Evolutionary conservation across 768 basidiomycete species (phyloP).

Genomic region (Lentinula edodes): DNA sequence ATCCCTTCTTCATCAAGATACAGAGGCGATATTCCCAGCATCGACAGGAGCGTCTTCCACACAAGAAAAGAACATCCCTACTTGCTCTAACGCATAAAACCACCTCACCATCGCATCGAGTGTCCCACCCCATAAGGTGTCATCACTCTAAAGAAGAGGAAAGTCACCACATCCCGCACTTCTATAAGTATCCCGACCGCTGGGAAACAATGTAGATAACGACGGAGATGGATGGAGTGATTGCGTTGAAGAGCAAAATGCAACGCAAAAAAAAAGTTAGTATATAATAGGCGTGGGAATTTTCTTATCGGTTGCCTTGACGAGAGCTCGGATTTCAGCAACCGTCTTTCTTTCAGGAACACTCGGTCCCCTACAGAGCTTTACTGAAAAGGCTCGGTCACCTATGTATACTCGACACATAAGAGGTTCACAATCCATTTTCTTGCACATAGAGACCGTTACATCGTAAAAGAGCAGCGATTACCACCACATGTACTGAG

Average conservation of each 20-base stretch:
- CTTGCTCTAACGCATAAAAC: constrained; percentile 6
- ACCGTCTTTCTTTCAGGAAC: too few relatives aligned
- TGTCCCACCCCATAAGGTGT: not conserved
- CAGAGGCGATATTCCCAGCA: not conserved
- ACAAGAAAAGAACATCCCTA: not conserved
- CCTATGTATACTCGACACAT: not conserved
- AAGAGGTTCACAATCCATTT: not conserved
- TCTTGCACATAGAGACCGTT: not conserved
- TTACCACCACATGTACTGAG: not conserved
- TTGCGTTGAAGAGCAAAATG: not conserved
- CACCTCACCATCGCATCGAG: constrained; percentile 1
- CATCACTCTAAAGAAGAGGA: constrained; percentile 6
- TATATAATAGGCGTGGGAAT: not conserved
- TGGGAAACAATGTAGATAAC: not conserved
- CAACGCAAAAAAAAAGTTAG: not conserved
- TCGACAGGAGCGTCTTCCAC: not conserved
- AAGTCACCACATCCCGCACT: not conserved
- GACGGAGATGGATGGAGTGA: not conserved
- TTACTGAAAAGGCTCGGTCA: not conserved
- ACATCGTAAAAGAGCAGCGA: not conserved
- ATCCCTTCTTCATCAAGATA: not conserved
- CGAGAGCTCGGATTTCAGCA: not conserved
- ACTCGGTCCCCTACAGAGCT: too few relatives aligned
- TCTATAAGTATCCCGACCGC: not conserved
- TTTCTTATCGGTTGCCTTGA: not conserved